Conservation (phyloP, 2,329 filamentous ascomycete species). For the Talaromyces funiculosus region DNA sequence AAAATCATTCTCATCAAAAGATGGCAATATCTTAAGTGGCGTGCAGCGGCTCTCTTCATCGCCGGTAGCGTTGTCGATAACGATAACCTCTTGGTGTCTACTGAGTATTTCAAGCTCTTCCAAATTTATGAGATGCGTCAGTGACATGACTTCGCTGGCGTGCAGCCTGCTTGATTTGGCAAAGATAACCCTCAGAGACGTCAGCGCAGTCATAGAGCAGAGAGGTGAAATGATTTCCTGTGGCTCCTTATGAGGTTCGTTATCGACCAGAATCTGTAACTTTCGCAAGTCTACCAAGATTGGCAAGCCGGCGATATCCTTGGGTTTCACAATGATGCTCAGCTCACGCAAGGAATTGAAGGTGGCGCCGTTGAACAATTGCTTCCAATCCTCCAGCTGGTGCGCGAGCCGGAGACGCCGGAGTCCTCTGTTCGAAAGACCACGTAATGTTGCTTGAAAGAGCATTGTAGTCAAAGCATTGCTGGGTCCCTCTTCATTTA, state of each 20-base stretch:
- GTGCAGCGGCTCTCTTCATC: neutral
- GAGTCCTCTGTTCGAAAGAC: neutral
- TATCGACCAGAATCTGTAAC: slow-evolving; percentile 6
- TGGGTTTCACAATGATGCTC: neutral
- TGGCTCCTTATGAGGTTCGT: neutral
- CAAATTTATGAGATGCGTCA: neutral
- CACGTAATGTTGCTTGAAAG: neutral
- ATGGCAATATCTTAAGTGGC: neutral
- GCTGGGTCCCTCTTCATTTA: no score
- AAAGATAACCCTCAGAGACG: slow-evolving; percentile 8
- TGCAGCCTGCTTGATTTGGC: neutral
- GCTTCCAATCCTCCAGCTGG: neutral
- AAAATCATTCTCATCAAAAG: slow-evolving; percentile 6
- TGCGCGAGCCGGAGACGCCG: slow-evolving; percentile 1
- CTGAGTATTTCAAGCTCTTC: slow-evolving; percentile 3
- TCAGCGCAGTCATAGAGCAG: neutral
- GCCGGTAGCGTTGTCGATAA: neutral
- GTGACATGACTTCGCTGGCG: neutral
- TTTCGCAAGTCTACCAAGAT: neutral
- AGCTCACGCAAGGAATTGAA: neutral
- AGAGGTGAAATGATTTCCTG: neutral
- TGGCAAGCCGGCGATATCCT: neutral
- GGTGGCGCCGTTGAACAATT: neutral
- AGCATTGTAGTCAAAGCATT: neutral
- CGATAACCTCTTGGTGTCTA: neutral